Evolutionary conservation across 441 rosid genomes (phyloP), one percentile per base, ranked within the genome.

Genomic region (Lepidium campestre): DNA sequence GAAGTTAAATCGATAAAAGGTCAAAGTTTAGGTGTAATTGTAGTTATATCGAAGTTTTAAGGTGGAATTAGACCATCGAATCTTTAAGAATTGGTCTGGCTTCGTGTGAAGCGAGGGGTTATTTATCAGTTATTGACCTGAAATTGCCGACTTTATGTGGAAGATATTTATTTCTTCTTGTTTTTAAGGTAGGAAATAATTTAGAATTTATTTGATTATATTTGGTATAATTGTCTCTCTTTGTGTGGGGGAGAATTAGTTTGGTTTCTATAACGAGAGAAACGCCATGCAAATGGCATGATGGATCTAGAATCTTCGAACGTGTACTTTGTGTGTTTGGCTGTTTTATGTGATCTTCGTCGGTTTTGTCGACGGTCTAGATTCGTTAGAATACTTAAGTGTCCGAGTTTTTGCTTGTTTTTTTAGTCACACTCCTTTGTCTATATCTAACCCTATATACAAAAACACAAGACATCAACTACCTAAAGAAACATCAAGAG

Each of bases 101-200:
- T 12, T 37, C 50, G 19, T 62, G 72, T 65, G 81, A 58, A 74
- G 79, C 62, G 7, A 49, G 36, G 31, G 39, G 67, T 42, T 19
- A 36, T 45, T 74, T 27, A 71, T 66, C 18, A 53, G 66, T 25
- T 4, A 25, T 36, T 29, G 25, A 27, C 25, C 4, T 31, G 39
- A 54, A 69, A 29, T 57, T 54, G 52, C 64, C 20, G 39, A 59
- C 27, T 70, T 49, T 35, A 37, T 41, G 50, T 72, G 55, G 61
- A 2, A 55, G 3, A 22, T 3, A n/a, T 14, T n/a, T 22, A 9
- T 25, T 55, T 29, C 20, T 48, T 48, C 32, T 12, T 12, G 4
- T 41, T 52, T 42, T 9, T 1, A 44, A 44, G 9, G 6, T 1
- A 18, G 29, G 11, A 53, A 20, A 48, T 23, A 23, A 20, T 2